Base-by-base conservation (phyloP, 140 eudicot genomes). In the Anethum foeniculum region DNA sequence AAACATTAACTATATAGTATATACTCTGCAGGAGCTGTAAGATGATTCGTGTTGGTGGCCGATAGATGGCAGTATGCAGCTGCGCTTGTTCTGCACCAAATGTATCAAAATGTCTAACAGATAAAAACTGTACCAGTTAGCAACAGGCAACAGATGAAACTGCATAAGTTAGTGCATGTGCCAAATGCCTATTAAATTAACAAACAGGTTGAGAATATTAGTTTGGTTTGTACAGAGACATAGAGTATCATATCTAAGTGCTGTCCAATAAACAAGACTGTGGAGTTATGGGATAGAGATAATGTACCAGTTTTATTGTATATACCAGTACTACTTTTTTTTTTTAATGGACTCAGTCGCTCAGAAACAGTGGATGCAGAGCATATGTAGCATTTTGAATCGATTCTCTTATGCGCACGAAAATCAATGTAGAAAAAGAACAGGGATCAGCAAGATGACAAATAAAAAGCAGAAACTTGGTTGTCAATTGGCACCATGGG, bases 341-440 rank as follows among this genome's bases (percentile, higher is more conserved):
- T 13, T 52, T 16, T 52, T 2, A 52, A 52, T 52, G 64, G 64
- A 0, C 51, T 47, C 51, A 62, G 25, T 0, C 0, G 25, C 19
- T 65, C 72, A 67, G 73, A 67, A 68, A 68, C 74, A 28, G 74
- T 28, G 44, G 23, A 68, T 68, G 12, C 74, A 68, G 44, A 68
- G 74, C 74, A 65, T 30, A 65, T 65, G 4, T 30, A 65, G 41
- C 39, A 68, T 1, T 68, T 68, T 68, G 43, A 68, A 68, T 68
- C 23, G 74, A 68, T 68, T 68, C 74, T 68, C 74, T 32, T 30
- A 34, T 27, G 74, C 9, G n/a, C 74, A 68, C 74, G 43, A 28
- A 15, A 30, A 4, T 32, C 74, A 4, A 68, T 13, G 74, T 4
- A 34, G n/a, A 68, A 4, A 67, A 27, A 67, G 13, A 67, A 67